Conservation (phyloP, 495 filamentous ascomycete species). For the Coniosporium apollinis region DNA sequence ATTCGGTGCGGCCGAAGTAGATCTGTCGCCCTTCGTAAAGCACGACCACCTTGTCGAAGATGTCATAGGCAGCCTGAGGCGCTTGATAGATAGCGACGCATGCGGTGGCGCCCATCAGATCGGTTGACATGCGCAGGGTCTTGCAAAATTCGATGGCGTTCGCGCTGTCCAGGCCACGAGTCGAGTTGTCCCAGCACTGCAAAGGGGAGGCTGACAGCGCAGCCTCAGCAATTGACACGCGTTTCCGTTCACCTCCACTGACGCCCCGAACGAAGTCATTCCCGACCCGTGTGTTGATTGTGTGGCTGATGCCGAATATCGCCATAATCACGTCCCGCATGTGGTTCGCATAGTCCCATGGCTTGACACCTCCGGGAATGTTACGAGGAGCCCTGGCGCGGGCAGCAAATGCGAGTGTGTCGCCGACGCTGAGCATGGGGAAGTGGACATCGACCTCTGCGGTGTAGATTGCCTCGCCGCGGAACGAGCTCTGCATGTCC, state of each 20-base stretch:
- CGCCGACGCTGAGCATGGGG: conserved; percentile 2
- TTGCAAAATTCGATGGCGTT: conserved; percentile 29
- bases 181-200: conserved; percentile 29
- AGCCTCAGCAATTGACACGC: conserved; percentile 27
- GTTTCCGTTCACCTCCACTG: conserved; percentile 26
- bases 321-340: conserved; percentile 28
- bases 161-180: conserved; percentile 26
- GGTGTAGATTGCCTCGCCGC: conserved; percentile 30
- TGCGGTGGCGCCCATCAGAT: conserved; percentile 21
- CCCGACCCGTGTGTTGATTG: conserved; percentile 24
- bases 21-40: conserved; percentile 50
- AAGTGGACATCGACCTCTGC: conserved; percentile 25
- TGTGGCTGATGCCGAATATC: conserved; percentile 27
- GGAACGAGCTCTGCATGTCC: conserved; percentile 25
- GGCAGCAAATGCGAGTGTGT: conserved; percentile 12
- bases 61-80: conserved; percentile 11
- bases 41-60: conserved; percentile 25
- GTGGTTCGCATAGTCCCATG: conserved; percentile 16
- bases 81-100: conserved; percentile 19
- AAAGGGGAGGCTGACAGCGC: conserved; percentile 20
- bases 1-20: conserved; percentile 43
- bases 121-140: conserved; percentile 23
- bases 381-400: conserved; percentile 21
- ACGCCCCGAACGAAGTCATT: conserved; percentile 28
- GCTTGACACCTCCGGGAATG: conserved; percentile 19